Evolutionary conservation across 2,329 filamentous ascomycete genomes (phyloP).

Genomic region (Hypoxylon sp.): DNA sequence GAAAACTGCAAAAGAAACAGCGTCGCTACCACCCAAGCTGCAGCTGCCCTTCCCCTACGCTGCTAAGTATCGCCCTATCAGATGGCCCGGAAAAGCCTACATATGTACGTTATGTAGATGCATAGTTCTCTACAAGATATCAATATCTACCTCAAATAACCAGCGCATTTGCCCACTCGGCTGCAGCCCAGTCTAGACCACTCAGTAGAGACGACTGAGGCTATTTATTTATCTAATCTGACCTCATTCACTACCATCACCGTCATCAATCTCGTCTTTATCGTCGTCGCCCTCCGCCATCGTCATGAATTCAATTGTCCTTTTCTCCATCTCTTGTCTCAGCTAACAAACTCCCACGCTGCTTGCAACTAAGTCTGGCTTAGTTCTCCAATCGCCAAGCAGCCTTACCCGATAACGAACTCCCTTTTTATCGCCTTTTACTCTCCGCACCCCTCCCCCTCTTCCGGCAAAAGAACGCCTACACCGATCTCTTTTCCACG

Average conservation of each 20-base stretch:
- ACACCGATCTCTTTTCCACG: slow-evolving; percentile 37
- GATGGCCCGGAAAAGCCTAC: slow-evolving; percentile 22
- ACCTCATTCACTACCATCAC: slow-evolving; percentile 30
- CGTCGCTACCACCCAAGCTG: slow-evolving; percentile 20
- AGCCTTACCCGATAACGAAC: slow-evolving; percentile 38
- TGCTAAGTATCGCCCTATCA: slow-evolving; percentile 20
- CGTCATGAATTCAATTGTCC: slow-evolving; percentile 31
- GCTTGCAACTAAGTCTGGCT: slow-evolving; percentile 14
- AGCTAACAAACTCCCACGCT: slow-evolving; percentile 28
- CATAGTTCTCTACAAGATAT: slow-evolving; percentile 18
- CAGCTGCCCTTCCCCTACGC: slow-evolving; percentile 18
- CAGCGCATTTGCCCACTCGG: slow-evolving; percentile 36
- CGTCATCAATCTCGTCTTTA: slow-evolving; percentile 23
- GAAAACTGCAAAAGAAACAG: slow-evolving; percentile 3
- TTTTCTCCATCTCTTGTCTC: slow-evolving; percentile 21
- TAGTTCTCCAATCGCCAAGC: slow-evolving; percentile 29
- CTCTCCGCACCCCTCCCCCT: slow-evolving; percentile 41
- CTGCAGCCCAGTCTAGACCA: slow-evolving; percentile 37
- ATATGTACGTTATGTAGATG: slow-evolving; percentile 2
- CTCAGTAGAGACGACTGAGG: slow-evolving; percentile 25
- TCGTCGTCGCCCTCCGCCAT: slow-evolving; percentile 24
- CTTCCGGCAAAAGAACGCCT: slow-evolving; percentile 13
- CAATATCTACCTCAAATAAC: slow-evolving; percentile 28
- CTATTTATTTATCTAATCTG: slow-evolving; percentile 39
- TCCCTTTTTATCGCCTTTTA: slow-evolving; percentile 31